These are phyloP conservation scores for Andalucia godoyi DNA, from an alignment of 78 protist species.

Conservation along the genomic window DNA sequence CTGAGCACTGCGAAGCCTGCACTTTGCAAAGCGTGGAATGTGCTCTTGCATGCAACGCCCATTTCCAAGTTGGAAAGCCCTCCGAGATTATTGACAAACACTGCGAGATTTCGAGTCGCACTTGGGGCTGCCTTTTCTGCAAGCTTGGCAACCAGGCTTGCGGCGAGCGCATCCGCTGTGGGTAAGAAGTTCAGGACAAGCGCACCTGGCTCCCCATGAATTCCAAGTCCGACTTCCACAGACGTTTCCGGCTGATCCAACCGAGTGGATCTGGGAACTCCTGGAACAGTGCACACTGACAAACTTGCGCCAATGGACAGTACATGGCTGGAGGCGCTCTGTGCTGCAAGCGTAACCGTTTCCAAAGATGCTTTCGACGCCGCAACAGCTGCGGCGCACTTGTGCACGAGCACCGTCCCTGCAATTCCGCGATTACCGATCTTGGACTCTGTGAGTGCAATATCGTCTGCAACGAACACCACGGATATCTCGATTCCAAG, in stretches of 20 bases:
- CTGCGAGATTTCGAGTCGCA: neutral
- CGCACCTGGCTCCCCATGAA: conserved; percentile 20
- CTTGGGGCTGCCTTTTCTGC: neutral
- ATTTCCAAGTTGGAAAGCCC: neutral
- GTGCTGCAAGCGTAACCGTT: neutral
- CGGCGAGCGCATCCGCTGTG: neutral
- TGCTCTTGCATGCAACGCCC: neutral
- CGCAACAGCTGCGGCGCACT: neutral
- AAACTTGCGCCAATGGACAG: conserved; percentile 11
- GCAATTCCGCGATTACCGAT: conserved; percentile 24
- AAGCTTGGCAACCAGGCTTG: neutral
- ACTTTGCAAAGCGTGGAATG: neutral
- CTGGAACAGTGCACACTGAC: conserved; percentile 9
- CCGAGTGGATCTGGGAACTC: neutral
- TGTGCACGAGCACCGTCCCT: conserved; percentile 43
- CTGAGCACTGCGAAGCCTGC: neutral
- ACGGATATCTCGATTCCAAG: conserved; percentile 6
- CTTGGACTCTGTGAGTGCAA: neutral
- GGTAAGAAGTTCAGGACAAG: neutral
- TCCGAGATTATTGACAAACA: conserved; percentile 19
- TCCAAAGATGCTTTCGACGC: neutral
- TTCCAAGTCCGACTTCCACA: conserved; percentile 21
- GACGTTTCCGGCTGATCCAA: neutral
- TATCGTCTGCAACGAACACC: conserved; percentile 39
- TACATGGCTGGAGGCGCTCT: neutral